Evolutionary conservation across 257 asterid species (phyloP).

Genomic region (Haberlea rhodopensis): DNA sequence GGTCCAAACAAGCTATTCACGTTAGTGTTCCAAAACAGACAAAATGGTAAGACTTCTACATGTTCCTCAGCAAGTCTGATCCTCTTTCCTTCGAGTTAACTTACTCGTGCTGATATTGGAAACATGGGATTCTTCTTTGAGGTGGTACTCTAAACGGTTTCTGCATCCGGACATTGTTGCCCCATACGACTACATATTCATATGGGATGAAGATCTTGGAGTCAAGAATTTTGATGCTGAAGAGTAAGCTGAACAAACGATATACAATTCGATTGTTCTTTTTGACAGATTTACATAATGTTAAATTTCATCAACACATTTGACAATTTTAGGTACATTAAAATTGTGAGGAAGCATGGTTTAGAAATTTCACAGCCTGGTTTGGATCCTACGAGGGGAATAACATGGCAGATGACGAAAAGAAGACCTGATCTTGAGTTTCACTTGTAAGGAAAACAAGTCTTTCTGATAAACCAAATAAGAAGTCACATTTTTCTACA

Average conservation of each 20-base stretch:
- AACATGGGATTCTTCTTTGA: constrained; percentile 22
- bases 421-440: constrained; percentile 47
- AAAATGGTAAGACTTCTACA: constrained; percentile 49
- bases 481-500: too few species aligned
- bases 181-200: constrained; percentile 74
- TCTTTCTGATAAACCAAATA: background rate
- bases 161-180: constrained; percentile 82
- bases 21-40: constrained; percentile 63
- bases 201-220: constrained; percentile 95
- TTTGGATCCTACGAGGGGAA: constrained; percentile 38
- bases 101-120: background rate
- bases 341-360: constrained; percentile 68
- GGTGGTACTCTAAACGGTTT: constrained; percentile 94
- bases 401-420: constrained; percentile 81
- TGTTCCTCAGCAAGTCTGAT: background rate
- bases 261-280: background rate
- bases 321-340: constrained; percentile 50
- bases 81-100: background rate
- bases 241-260: constrained; percentile 42
- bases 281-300: constrained; percentile 4
- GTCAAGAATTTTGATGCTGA: constrained; percentile 75
- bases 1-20: constrained; percentile 70
- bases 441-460: constrained; percentile 63
- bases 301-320: background rate
- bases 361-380: constrained; percentile 90